Percentiles rank a stretch among this genome's conserved stretches.
Conservation (phyloP, 805 yeast genomes). For the Saccharomyces paradoxus region DNA sequence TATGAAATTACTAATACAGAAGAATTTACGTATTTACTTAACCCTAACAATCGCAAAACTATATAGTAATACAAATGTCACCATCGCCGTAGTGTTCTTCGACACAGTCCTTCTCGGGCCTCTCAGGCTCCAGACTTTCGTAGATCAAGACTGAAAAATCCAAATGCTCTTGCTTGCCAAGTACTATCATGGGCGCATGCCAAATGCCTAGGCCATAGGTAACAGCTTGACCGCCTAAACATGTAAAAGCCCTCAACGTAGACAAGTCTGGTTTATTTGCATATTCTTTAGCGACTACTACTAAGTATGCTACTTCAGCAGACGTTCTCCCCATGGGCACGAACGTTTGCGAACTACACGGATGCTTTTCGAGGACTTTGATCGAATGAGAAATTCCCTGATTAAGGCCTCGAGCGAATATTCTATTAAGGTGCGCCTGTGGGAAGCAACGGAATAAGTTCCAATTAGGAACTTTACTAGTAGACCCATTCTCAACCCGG, state of each 20-base stretch:
- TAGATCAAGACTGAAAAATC: constrained; percentile 87
- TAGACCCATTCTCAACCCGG: constrained; percentile 50
- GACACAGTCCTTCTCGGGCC: constrained; percentile 54
- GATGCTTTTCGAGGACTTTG: constrained; percentile 83
- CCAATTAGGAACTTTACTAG: constrained; percentile 51
- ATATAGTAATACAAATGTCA: constrained; percentile 2
- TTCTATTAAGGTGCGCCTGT: constrained; percentile 49
- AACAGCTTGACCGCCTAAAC: constrained; percentile 79
- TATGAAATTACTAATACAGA: neutral
- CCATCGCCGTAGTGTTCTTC: constrained; percentile 53
- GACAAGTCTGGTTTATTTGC: constrained; percentile 54
- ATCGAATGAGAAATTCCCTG: constrained; percentile 34
- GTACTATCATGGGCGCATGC: constrained; percentile 96
- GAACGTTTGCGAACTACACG: constrained; percentile 80
- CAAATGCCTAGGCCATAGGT: constrained; percentile 74
- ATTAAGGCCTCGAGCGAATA: neutral
- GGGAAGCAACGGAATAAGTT: constrained; percentile 78
- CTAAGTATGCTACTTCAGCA: constrained; percentile 51
- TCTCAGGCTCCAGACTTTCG: constrained; percentile 71
- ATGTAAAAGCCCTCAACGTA: constrained; percentile 57
- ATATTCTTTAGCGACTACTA: constrained; percentile 58
- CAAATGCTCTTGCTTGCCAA: constrained; percentile 42
- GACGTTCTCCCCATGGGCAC: constrained; percentile 77
- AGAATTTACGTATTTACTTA: neutral
- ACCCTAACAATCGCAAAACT: neutral